Percentiles rank a stretch among this genome's conserved stretches.
phyloP scores from a whole-genome alignment of 805 yeast species.

The Alloascoidea hylecoeti region DNA sequence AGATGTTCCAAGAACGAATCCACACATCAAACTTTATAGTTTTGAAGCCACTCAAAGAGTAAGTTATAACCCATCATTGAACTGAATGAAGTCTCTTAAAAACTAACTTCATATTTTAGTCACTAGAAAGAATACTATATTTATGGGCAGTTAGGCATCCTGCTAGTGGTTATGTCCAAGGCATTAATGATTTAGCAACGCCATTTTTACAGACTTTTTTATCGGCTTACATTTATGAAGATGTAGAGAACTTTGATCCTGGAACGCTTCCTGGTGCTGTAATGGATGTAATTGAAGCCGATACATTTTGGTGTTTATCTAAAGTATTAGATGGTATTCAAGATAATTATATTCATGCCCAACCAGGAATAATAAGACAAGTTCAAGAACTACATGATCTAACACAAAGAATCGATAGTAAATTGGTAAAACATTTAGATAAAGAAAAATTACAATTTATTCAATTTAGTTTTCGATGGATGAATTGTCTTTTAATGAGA shows the following conservation, averaged over 20 bases:
- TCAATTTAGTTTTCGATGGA: slow-evolving; percentile 96
- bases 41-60: slow-evolving; percentile 54
- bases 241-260: slow-evolving; percentile 40
- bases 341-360: slow-evolving; percentile 95
- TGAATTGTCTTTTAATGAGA: slow-evolving; percentile 95
- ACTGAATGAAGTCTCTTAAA: background rate
- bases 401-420: slow-evolving; percentile 67
- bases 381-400: slow-evolving; percentile 68
- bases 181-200: slow-evolving; percentile 86
- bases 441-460: slow-evolving; percentile 79
- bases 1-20: slow-evolving; percentile 91
- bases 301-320: slow-evolving; percentile 93
- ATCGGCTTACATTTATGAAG: slow-evolving; percentile 41
- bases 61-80: background rate
- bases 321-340: slow-evolving; percentile 87
- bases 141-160: slow-evolving; percentile 97
- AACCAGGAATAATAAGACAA: slow-evolving; percentile 92
- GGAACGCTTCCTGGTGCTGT: slow-evolving; percentile 39
- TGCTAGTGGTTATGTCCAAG: slow-evolving; percentile 96
- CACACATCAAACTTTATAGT: slow-evolving; percentile 62
- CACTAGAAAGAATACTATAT: slow-evolving; percentile 70
- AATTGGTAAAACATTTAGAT: slow-evolving; percentile 60
- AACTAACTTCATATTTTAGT: slow-evolving; percentile 9
- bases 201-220: slow-evolving; percentile 87
- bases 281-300: slow-evolving; percentile 72